Conservation (phyloP, 23 red algal species). For the Gracilariopsis chorda region DNA sequence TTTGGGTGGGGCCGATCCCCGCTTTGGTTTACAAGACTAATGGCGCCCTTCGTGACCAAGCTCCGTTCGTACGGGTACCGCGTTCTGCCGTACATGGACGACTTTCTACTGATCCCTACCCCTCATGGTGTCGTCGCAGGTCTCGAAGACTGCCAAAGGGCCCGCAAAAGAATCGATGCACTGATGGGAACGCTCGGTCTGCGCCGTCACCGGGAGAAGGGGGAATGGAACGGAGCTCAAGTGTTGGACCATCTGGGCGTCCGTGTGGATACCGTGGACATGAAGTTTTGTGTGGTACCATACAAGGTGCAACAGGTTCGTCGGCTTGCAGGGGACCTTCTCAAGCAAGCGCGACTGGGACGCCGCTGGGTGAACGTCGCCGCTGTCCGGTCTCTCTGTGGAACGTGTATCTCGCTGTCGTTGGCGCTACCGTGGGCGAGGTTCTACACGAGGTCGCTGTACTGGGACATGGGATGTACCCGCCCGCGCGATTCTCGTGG, state of each 20-base stretch:
- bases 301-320: background rate
- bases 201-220: background rate
- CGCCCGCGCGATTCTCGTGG: background rate
- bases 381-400: background rate
- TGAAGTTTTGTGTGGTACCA: background rate
- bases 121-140: background rate
- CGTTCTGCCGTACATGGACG: constrained; percentile 22
- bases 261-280: background rate
- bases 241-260: background rate
- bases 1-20: constrained; percentile 24
- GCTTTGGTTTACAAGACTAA: constrained; percentile 6
- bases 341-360: background rate
- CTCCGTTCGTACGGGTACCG: background rate
- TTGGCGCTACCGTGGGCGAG: constrained; percentile 31
- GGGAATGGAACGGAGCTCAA: background rate
- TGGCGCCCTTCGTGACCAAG: background rate
- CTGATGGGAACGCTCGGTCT: background rate
- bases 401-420: constrained; percentile 6
- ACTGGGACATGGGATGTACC: background rate
- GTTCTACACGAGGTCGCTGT: constrained; percentile 20
- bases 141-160: background rate
- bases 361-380: background rate
- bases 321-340: background rate
- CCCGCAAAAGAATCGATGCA: background rate
- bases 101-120: constrained; percentile 6